Conservation (phyloP, 306 rosid genomes). For the Rosa chinensis region DNA sequence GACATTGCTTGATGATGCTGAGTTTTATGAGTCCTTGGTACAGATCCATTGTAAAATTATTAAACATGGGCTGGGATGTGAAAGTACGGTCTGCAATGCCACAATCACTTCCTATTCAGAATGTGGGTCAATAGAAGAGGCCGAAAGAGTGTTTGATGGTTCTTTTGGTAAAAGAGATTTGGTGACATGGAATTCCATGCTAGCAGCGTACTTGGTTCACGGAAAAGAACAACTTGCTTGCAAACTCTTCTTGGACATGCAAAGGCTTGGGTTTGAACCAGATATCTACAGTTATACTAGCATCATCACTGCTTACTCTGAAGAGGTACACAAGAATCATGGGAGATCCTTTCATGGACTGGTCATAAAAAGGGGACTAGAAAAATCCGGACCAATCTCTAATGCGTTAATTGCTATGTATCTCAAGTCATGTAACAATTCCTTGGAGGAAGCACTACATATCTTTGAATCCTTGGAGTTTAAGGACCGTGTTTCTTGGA, state of each 20-base stretch:
- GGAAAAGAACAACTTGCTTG: conserved; percentile 51
- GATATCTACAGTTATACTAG: conserved; percentile 74
- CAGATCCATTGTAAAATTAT: conserved; percentile 66
- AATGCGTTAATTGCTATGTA: conserved; percentile 83
- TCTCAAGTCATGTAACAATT: conserved; percentile 49
- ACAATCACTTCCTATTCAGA: conserved; percentile 66
- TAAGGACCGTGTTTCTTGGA: conserved; percentile 78
- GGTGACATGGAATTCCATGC: conserved; percentile 84
- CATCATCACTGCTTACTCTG: conserved; percentile 54
- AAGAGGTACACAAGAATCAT: conserved; percentile 31
- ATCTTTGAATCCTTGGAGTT: conserved; percentile 50
- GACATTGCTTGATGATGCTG: conserved; percentile 62
- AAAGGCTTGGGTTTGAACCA: conserved; percentile 59
- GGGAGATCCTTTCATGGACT: conserved; percentile 70
- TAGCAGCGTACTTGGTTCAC: conserved; percentile 61
- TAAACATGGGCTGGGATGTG: conserved; percentile 55
- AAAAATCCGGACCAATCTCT: conserved; percentile 55
- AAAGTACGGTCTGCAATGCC: conserved; percentile 61
- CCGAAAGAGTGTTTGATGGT: conserved; percentile 57
- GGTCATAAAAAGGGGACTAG: conserved; percentile 67
- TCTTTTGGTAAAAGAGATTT: conserved; percentile 43
- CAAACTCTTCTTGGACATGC: conserved; percentile 59
- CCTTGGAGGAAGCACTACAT: conserved; percentile 54
- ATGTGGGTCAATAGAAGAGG: conserved; percentile 62
- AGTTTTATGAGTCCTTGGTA: conserved; percentile 35